These are phyloP conservation scores for Debaryomyces sp. DNA, from an alignment of 1,139 yeast species.

Conservation along the genomic window DNA sequence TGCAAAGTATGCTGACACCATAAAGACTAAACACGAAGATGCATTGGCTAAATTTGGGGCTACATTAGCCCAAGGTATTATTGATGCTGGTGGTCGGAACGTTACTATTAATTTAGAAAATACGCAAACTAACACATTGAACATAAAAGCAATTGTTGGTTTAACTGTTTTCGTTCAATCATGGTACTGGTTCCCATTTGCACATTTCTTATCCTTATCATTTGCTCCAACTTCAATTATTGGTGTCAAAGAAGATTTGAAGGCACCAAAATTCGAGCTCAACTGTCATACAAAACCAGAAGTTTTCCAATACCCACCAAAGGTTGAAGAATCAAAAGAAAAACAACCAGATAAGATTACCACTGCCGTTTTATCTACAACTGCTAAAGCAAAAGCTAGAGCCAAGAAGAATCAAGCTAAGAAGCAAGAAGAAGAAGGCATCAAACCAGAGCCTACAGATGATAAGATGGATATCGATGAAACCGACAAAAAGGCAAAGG, in stretches of 20 bases:
- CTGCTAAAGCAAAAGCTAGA: slow-evolving; percentile 89
- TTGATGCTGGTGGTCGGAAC: slow-evolving; percentile 98
- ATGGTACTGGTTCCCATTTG: slow-evolving; percentile 99
- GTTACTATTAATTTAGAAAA: slow-evolving; percentile 93
- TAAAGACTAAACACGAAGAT: slow-evolving; percentile 89
- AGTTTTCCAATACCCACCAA: slow-evolving; percentile 88
- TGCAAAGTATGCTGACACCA: slow-evolving; percentile 72
- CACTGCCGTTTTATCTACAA: slow-evolving; percentile 92
- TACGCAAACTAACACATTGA: slow-evolving; percentile 86
- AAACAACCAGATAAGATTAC: slow-evolving; percentile 88
- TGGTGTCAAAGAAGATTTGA: slow-evolving; percentile 84
- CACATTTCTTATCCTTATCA: slow-evolving; percentile 90
- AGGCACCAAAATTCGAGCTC: slow-evolving; percentile 81
- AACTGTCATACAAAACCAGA: slow-evolving; percentile 82
- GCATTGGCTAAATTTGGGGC: slow-evolving; percentile 98
- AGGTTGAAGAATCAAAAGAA: slow-evolving; percentile 75
- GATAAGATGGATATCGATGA: slow-evolving; percentile 35
- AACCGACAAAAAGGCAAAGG: slow-evolving; percentile 18
- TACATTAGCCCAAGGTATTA: slow-evolving; percentile 93
- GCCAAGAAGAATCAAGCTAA: slow-evolving; percentile 75
- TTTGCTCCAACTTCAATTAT: slow-evolving; percentile 91
- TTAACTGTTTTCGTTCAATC: slow-evolving; percentile 86
- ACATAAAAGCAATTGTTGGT: slow-evolving; percentile 91
- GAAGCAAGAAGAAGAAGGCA: slow-evolving; percentile 41
- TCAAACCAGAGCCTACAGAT: slow-evolving; percentile 17